Percentiles rank a stretch among this genome's conserved stretches.
These are phyloP conservation scores for Peronosclerospora sorghi DNA, from an alignment of 352 stramenopile genomes.

Conservation along the genomic window DNA sequence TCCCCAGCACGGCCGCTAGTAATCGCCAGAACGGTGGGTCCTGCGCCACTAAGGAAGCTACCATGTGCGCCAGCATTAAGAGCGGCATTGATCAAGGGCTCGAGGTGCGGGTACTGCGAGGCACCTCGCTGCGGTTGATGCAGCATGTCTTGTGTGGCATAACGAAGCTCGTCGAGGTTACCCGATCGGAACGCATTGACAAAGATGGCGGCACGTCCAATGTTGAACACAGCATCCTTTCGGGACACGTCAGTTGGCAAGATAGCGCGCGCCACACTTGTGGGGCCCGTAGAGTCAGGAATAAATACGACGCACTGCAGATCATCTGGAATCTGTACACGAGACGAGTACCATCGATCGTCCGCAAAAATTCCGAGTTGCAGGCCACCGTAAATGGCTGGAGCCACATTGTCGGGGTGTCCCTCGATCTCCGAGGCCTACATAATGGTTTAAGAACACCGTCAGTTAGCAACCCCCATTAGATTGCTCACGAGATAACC, in stretches of 20 bases:
- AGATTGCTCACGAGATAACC: background rate
- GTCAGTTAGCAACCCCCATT: background rate
- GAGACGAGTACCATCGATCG: conserved; percentile 94
- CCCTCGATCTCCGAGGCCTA: conserved; percentile 94
- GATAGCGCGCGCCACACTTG: conserved; percentile 87
- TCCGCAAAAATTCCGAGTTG: conserved; percentile 92
- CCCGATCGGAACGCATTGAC: conserved; percentile 93
- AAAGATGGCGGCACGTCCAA: conserved; percentile 93
- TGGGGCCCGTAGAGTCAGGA: conserved; percentile 94
- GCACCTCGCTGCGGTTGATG: conserved; percentile 94
- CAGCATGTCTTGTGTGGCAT: conserved; percentile 89
- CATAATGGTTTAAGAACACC: background rate
- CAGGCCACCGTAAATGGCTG: conserved; percentile 97
- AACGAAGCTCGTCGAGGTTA: conserved; percentile 95
- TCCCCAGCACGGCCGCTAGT: conserved; percentile 94
- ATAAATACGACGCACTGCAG: conserved; percentile 98
- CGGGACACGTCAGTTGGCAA: conserved; percentile 82
- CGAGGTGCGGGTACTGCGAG: conserved; percentile 93
- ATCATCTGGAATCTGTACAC: conserved; percentile 90
- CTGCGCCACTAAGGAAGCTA: conserved; percentile 95
- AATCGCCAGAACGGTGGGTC: conserved; percentile 96
- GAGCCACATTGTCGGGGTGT: conserved; percentile 98
- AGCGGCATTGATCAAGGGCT: conserved; percentile 94
- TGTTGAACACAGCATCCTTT: conserved; percentile 96
- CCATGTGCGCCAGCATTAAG: conserved; percentile 89